Evolutionary conservation across 805 yeast species (phyloP), one percentile per base, ranked within the genome.

Genomic region (Kuraishia cidri): DNA sequence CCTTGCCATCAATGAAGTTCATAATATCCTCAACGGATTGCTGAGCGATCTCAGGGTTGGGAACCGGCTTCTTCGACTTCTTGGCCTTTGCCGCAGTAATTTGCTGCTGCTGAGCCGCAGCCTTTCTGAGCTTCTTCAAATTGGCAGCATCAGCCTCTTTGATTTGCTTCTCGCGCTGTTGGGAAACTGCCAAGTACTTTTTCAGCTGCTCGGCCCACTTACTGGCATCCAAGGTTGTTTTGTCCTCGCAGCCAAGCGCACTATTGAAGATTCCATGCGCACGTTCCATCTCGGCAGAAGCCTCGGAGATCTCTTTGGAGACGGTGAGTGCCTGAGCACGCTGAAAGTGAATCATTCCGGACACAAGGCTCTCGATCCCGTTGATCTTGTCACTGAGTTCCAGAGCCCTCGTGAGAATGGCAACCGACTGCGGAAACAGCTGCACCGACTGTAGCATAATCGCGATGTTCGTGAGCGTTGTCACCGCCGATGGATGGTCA

Each of bases 21-120:
- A 84, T 60, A 37, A 84, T 66, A 38, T 81, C 94, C 34, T 80
- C 90, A 33, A 83, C 69, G 13, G 85, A 74, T 54, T 77, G 69
- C 34, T 63, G 58, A 6, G 82, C 78, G 39, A 82, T 62, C 23
- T 69, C 72, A 12, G 81, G 75, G 43, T 67, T 62, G 24, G 66
- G 54, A 27, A 51, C 44, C 17, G 53, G 52, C 11, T 49, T 41
- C 38, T 58, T 62, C 40, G 50, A 43, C 40, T 58, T 56, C 9
- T 42, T 26, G 22, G 38, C 33, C 37, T 36, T 44, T 37, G 30
- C 35, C 5, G 45, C 42, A n/a, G n/a, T n/a, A n/a, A n/a, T 45
- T 38, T 20, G 45, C 47, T 11, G 51, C 41, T 10, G 47, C 50
- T 15, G 52, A 40, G 23, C 56, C 47, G 31, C 48, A 52, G 9